These are phyloP conservation scores for Penicillium digitatum DNA, from an alignment of 2,329 filamentous ascomycete species.

Conservation along the genomic window DNA sequence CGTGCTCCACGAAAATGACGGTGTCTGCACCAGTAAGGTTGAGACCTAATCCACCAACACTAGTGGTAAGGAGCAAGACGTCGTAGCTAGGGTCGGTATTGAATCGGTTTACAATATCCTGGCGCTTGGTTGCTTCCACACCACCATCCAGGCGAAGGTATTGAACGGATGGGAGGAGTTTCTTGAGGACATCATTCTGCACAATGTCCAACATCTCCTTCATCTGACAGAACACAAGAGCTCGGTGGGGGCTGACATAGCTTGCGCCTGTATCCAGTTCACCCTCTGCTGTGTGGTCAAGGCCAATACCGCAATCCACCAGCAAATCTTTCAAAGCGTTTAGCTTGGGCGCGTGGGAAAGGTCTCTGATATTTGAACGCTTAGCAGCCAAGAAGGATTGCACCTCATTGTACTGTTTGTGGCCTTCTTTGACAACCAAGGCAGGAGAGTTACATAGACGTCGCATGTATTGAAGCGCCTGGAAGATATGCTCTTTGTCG, in stretches of 20 bases:
- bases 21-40: constrained; percentile 97
- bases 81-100: constrained; percentile 97
- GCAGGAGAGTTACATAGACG: constrained; percentile 98
- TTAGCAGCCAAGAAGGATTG: constrained; percentile 74
- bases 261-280: constrained; percentile 59
- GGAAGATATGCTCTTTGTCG: constrained; percentile 97
- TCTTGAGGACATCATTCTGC: constrained; percentile 84
- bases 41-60: constrained; percentile 86
- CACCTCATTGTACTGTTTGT: constrained; percentile 83
- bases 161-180: constrained; percentile 86
- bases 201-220: constrained; percentile 99
- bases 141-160: constrained; percentile 90
- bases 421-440: constrained; percentile 89
- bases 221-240: constrained; percentile 98
- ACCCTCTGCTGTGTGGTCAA: constrained; percentile 56
- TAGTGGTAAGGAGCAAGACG: constrained; percentile 86
- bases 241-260: constrained; percentile 92
- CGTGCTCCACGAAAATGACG: constrained; percentile 98
- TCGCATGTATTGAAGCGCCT: constrained; percentile 98
- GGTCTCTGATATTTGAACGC: constrained; percentile 77
- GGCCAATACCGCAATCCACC: constrained; percentile 97
- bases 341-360: constrained; percentile 86
- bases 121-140: constrained; percentile 87
- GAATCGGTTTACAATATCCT: constrained; percentile 98
- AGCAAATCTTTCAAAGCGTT: constrained; percentile 83